Percentiles rank a stretch among this genome's conserved stretches.
These are phyloP conservation scores for Penicillium freii DNA, from an alignment of 2,329 filamentous ascomycete species.

Conservation along the genomic window DNA sequence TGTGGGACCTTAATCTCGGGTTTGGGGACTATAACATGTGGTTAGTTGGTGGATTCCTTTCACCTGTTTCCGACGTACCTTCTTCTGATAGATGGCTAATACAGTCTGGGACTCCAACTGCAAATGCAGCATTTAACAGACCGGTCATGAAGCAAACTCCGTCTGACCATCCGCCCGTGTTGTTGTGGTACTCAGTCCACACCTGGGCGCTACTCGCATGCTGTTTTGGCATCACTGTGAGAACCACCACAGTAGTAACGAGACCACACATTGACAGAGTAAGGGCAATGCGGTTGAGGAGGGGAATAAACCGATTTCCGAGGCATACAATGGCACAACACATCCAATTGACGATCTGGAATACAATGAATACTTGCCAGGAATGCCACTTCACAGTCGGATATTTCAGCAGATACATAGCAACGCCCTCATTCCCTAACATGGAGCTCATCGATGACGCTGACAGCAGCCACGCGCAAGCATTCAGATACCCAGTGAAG, in stretches of 20 bases:
- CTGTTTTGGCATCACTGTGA: constrained; percentile 48
- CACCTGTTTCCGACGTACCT: constrained; percentile 15
- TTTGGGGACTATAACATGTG: constrained; percentile 20
- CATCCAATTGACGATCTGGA: constrained; percentile 52
- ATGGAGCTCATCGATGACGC: constrained; percentile 34
- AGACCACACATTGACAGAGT: constrained; percentile 52
- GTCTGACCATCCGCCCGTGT: constrained; percentile 33
- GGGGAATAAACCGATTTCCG: constrained; percentile 49
- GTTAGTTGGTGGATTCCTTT: background rate
- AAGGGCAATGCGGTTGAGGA: constrained; percentile 55
- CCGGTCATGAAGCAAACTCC: constrained; percentile 54
- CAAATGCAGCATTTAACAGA: constrained; percentile 64
- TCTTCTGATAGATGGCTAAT: constrained; percentile 63
- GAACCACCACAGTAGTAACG: constrained; percentile 49
- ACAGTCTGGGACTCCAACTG: constrained; percentile 64
- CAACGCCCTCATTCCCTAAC: constrained; percentile 32
- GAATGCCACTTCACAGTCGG: constrained; percentile 24
- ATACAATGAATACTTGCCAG: constrained; percentile 35
- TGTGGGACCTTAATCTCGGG: constrained; percentile 43
- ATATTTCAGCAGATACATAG: constrained; percentile 32
- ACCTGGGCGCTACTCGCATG: constrained; percentile 28
- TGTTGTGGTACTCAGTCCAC: constrained; percentile 32
- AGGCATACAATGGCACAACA: constrained; percentile 52
- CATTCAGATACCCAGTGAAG: constrained; percentile 39
- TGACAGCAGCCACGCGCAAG: constrained; percentile 34